Evolutionary conservation across 371 early-diverging fungal genomes (phyloP), one percentile per base, ranked within the genome.

Genomic region (Zopfochytrium polystomum): DNA sequence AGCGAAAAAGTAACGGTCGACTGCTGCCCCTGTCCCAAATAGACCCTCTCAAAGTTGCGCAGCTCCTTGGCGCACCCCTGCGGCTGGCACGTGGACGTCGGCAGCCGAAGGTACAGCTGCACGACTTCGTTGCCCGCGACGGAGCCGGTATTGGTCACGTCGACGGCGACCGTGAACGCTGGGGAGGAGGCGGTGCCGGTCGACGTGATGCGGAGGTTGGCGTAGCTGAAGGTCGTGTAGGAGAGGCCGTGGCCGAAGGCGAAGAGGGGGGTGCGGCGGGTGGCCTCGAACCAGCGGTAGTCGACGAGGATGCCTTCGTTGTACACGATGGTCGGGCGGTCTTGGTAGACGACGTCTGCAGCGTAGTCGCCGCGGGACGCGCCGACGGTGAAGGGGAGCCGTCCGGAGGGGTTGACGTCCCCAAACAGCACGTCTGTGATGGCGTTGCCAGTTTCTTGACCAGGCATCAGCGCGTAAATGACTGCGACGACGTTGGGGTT

Each of bases 191-290:
- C 18, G 6, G 11, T 31, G 9, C n/a, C 22, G 18, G 7, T n/a
- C 31, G 20, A 6, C 7, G 62, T n/a, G 3, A 38, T 38, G 11
- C 11, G 13, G 7, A 18, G 51, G 6, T 77, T 33, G 23, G 73
- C 38, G 59, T 83, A 84, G 23, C 59, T 61, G 60, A 85, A 87
- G 11, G 50, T 67, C n/a, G 87, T 83, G 70, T 85, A 87, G 0
- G 84, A 82, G 6, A 87, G 61, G 23, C 87, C 87, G 62, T 76
- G 74, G 4, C 85, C 87, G 54, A 87, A 87, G 20, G 68, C 68
- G 55, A 74, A 82, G 3, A 79, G 58, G 25, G 86, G 85, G 7
- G 60, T 59, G 62, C 84, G 80, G 43, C 65, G 62, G 20, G 72
- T 45, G 29, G 65, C 61, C 44, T 85, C 82, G 62, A 74, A 75